Base-by-base conservation (phyloP, 805 yeast genomes). In the Spathaspora arborariae region DNA sequence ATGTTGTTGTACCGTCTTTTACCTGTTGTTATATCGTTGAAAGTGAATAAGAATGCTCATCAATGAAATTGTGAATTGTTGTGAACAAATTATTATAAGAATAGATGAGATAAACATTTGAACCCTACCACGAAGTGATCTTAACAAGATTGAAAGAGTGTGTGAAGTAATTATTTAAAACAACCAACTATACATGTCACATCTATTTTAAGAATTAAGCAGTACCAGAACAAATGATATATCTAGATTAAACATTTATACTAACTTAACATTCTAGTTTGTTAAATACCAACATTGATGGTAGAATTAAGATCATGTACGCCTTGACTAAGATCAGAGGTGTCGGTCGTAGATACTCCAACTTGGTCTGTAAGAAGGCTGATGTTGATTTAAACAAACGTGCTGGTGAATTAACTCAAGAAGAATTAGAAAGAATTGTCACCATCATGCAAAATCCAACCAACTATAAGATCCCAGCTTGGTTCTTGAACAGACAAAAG, bases 371-470 rank as follows among this genome's bases (percentile, higher is more conserved):
- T 85, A 95, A 95, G 88, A 95, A 92, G 86, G 99, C 99, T 70
- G 99, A 94, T 84, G 95, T 94, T 74, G 96, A 88, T 76, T 85
- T 95, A 79, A 70, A 78, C 79, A 94, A 94, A 87, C 88, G 99
- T 80, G 99, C 99, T 70, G 99, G 99, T 88, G 99, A 94, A 82
- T 89, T 94, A 76, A 91, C 99, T 76, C 99, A 94, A 79, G 99
- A 94, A 86, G 99, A 94, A 83, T 89, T 94, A 77, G 99, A 94
- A 85, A 91, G 99, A 84, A 81, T 94, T 73, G 98, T 94, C 76
- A 92, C 96, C 80, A 95, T 94, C 78, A 88, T 95, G 95, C 99
- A 95, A 84, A 89, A 88, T 95, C 99, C 99, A 78, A 82, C 95
- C 70, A 91, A 94, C 78, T 94, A 89, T 84, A 94, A 94, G 87